Conservation (phyloP, 2,329 filamentous ascomycete species). For the Aspergillus pseudonomiae region DNA sequence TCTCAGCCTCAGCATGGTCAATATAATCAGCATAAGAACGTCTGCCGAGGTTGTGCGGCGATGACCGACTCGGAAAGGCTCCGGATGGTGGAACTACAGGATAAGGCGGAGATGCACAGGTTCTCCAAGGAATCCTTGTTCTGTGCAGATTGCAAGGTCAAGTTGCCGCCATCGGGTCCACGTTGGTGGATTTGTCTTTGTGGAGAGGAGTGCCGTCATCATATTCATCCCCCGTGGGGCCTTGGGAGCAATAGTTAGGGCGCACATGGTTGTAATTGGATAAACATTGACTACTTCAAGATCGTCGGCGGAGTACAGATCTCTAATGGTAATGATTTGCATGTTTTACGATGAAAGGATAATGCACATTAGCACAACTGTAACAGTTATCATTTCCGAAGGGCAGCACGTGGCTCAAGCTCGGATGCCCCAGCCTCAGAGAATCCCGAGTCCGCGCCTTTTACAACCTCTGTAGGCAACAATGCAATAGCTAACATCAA, state of each 20-base stretch:
- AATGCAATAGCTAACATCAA: neutral
- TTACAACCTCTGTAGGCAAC: neutral
- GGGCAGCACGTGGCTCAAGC: neutral
- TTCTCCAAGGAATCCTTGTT: neutral
- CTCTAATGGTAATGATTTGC: neutral
- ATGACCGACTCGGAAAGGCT: neutral
- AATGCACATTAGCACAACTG: neutral
- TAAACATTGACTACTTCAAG: neutral
- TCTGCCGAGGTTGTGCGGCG: neutral
- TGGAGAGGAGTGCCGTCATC: neutral
- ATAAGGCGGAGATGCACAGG: neutral
- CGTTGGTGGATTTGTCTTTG: constrained; percentile 2
- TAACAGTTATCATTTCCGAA: neutral
- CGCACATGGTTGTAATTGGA: neutral
- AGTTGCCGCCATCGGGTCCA: neutral
- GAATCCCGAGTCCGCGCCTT: neutral
- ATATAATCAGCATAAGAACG: neutral
- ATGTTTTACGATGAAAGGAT: neutral
- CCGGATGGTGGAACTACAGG: neutral
- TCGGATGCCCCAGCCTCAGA: too few relatives aligned
- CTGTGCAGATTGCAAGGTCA: neutral
- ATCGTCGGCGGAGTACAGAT: neutral
- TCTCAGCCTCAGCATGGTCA: neutral
- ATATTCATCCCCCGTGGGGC: neutral
- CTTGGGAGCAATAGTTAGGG: neutral